Evolutionary conservation across 2,329 filamentous ascomycete genomes (phyloP), one percentile per base, ranked within the genome.

Genomic region (Aspergillus chevalieri): DNA sequence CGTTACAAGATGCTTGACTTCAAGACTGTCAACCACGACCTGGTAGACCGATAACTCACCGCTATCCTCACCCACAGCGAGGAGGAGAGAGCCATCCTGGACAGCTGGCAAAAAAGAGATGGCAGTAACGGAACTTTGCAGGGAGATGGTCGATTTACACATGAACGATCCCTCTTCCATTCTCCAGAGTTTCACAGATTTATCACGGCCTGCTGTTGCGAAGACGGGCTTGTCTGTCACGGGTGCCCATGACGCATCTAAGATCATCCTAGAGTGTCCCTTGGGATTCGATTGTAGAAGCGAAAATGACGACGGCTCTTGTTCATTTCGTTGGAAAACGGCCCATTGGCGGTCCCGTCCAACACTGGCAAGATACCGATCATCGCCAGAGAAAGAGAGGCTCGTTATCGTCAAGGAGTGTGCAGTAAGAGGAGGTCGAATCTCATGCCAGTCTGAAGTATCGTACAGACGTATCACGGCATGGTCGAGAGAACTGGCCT

Each of bases 391-490:
- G 72, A 97, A 98, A 7, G 84, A 78, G 33, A 98, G 74, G 14
- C 87, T 79, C 0, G 90, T 92, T 21, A 91, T 86, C 0, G 93
- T 98, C 47, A 97, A 77, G 0, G 86, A 83, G 70, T 98, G 93
- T 1, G 87, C 86, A n/a, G 82, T 79, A 26, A 98, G 77, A 0
- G 92, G 81, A 2, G 92, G 91, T 51, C 82, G 84, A 39, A 96
- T 75, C 71, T 98, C 90, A 15, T 89, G 86, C 93, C 93, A 98
- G 42, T 81, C 81, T 30, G 78, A 79, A 10, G 91, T 93, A 65
- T 95, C 89, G 64, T 95, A 97, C 6, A 98, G 70, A 17, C 93
- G 83, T 60, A 98, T 89, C 36, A 97, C 91, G 41, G 93, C 93
- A 65, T 98, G 93, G 67, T 96, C 93, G 49, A 92, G 78, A 1